These are phyloP conservation scores for Thelephora terrestris DNA, from an alignment of 1,284 basidiomycete species.

Conservation along the genomic window DNA sequence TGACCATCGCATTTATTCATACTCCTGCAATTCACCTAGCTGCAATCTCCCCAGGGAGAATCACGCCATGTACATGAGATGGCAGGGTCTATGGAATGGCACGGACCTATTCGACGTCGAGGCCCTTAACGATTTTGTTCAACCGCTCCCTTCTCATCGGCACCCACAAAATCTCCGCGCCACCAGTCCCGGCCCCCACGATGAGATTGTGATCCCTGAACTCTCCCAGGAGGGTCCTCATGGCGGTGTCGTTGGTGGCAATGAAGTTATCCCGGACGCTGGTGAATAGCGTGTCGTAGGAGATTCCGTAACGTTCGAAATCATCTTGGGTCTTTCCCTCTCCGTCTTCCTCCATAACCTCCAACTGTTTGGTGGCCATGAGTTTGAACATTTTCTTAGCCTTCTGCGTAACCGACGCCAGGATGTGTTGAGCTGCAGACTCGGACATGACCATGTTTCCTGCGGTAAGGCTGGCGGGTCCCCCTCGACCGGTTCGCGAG, in stretches of 20 bases:
- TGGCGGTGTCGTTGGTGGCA: conserved; percentile 76
- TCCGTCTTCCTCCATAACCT: conserved; percentile 33
- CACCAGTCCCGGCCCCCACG: conserved; percentile 33
- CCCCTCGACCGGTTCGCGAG: conserved; percentile 4
- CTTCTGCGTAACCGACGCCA: conserved; percentile 79
- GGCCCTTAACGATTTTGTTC: conserved; percentile 20
- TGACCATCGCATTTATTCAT: too few relatives aligned
- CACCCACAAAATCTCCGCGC: conserved; percentile 69
- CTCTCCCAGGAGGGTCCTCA: conserved; percentile 75
- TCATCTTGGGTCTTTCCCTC: conserved; percentile 37
- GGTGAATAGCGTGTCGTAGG: conserved; percentile 54
- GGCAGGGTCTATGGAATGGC: background rate
- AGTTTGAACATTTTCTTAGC: conserved; percentile 72
- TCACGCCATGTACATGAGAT: too few relatives aligned
- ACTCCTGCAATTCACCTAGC: too few relatives aligned
- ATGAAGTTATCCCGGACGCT: conserved; percentile 72
- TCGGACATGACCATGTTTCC: conserved; percentile 51
- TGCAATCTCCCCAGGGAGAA: too few relatives aligned
- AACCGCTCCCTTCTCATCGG: conserved; percentile 67
- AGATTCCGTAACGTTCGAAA: conserved; percentile 23
- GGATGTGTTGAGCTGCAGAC: conserved; percentile 73
- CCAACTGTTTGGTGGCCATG: conserved; percentile 57
- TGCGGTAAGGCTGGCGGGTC: conserved; percentile 6
- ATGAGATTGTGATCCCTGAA: conserved; percentile 86
- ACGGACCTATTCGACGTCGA: conserved; percentile 12